Evolutionary conservation across 345 rosid species (phyloP).

Genomic region (Rhizophora apiculata): DNA sequence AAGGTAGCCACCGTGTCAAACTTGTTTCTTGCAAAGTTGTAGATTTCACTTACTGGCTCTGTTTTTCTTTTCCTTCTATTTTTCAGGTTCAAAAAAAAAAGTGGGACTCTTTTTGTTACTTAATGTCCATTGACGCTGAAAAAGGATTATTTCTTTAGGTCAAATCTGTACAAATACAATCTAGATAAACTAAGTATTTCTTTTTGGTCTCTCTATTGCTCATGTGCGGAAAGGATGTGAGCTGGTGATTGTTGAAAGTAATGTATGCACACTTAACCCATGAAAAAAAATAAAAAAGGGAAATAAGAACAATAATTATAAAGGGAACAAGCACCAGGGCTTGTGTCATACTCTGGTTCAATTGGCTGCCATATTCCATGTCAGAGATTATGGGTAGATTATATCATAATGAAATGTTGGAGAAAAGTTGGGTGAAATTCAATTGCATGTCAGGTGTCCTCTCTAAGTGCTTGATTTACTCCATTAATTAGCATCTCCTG

Average conservation of each 20-base stretch:
- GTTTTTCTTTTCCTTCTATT: background rate
- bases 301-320: too few relatives aligned
- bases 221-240: background rate
- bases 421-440: too few relatives aligned
- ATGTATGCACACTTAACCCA: background rate
- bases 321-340: too few relatives aligned
- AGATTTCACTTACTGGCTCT: background rate
- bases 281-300: too few relatives aligned
- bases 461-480: background rate
- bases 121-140: background rate
- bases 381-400: too few relatives aligned
- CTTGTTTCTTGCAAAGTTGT: background rate
- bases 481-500: background rate
- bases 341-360: too few relatives aligned
- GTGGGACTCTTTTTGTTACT: too few relatives aligned
- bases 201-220: background rate
- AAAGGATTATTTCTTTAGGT: background rate
- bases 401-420: too few relatives aligned
- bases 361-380: too few relatives aligned
- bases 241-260: background rate
- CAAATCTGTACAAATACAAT: background rate
- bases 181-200: background rate
- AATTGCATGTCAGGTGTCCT: background rate
- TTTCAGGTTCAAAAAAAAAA: background rate
- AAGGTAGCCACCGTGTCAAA: slow-evolving; percentile 8